Conservation (phyloP, 805 yeast genomes). For the Candida fluviatilis region DNA sequence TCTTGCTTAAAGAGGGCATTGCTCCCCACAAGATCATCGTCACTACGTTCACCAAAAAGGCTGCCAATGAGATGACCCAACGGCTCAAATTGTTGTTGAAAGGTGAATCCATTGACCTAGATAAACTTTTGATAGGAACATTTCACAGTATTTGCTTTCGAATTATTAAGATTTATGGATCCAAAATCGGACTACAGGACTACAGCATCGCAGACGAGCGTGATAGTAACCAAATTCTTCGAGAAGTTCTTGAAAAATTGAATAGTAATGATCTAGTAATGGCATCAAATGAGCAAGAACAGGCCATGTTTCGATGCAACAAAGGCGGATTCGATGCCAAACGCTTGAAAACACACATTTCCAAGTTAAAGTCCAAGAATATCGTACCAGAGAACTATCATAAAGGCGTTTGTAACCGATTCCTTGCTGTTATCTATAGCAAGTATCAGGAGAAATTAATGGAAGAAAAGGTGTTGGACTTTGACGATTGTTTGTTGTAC, state of each 20-base stretch:
- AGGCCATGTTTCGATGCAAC: conserved; percentile 2
- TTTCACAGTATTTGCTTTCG: conserved; percentile 80
- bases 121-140: conserved; percentile 70
- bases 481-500: conserved; percentile 68
- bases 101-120: conserved; percentile 30
- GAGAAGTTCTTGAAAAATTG: conserved; percentile 30
- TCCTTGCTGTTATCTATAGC: conserved; percentile 36
- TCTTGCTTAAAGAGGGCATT: conserved; percentile 48
- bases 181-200: conserved; percentile 37
- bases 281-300: conserved; percentile 1
- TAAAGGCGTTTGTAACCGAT: conserved; percentile 8
- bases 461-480: conserved; percentile 54
- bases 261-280: conserved; percentile 1
- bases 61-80: conserved; percentile 79
- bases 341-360: conserved; percentile 42
- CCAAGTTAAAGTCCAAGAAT: conserved; percentile 55
- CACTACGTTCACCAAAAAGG: conserved; percentile 90
- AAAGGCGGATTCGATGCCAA: conserved; percentile 36
- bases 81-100: conserved; percentile 43
- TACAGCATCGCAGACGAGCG: conserved; percentile 62
- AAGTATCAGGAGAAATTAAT: conserved; percentile 49
- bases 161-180: conserved; percentile 54
- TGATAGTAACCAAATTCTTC: conserved; percentile 49
- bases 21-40: conserved; percentile 67
- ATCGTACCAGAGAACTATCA: conserved; percentile 39